Base-by-base conservation (phyloP, 768 basidiomycete species). In the Lactarius vividus region DNA sequence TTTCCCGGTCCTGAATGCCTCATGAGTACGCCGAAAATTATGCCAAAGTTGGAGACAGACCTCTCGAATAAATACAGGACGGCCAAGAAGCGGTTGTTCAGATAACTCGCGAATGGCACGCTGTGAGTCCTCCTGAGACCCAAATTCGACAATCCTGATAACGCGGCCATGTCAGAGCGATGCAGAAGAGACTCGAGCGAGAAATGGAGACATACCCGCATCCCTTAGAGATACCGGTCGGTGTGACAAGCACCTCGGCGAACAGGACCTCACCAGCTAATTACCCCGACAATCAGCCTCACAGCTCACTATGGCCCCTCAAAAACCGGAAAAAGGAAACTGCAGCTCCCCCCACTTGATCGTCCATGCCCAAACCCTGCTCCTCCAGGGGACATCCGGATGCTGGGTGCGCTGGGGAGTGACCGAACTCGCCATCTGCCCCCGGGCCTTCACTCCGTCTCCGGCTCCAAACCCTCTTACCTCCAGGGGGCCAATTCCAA, bases 221-320 rank as follows among this genome's bases (percentile, higher is more conserved):
- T 76, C 96, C 96, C 78, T 99, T 99, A 29, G 96, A 98, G 62
- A 96, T 86, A 35, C 96, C 96, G 26, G 92, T 96, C 18, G 96
- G 96, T 7, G 97, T 97, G 72, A 95, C 83, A 74, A 99, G 87
- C 72, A 99, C 94, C 88, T 99, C 96, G 85, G 96, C 92, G 87
- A 99, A 99, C 79, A 96, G 89, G 76, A 98, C 96, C 84, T 96
- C 95, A 84, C 96, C 96, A 88, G 94, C 96, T 96, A 88, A 86
- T 84, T 84, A 87, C 81, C 88, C 87, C 86, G 83, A 88, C 87
- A 83, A 85, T 91, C 89, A 92, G 84, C 88, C 88, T 89, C 88
- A 85, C 85, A 81, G 83, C 85, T 89, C 77, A 75, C 67, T 77
- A 62, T 85, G 74, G 75, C 81, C 80, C 77, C 77, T 61, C 60